These are phyloP conservation scores for Luffa acutangula DNA, from an alignment of 306 rosid species.

Conservation along the genomic window DNA sequence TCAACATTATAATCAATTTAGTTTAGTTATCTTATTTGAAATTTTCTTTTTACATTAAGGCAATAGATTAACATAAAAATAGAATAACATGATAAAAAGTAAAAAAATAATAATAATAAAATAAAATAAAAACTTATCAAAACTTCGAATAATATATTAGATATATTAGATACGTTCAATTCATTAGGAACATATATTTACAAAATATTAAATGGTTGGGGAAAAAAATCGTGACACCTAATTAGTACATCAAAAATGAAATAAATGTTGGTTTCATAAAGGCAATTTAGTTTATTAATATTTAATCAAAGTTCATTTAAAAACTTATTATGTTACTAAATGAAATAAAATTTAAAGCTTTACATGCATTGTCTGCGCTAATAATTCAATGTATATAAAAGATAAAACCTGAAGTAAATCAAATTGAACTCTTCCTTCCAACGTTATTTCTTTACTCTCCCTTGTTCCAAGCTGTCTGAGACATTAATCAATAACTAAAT, in stretches of 20 bases:
- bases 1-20: background rate
- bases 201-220: background rate
- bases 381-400: background rate
- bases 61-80: background rate
- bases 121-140: background rate
- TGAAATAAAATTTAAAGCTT: background rate
- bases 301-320: background rate
- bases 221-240: background rate
- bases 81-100: background rate
- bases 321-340: background rate
- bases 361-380: background rate
- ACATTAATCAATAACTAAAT: constrained; percentile 17
- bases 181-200: background rate
- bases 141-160: background rate
- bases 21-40: background rate
- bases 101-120: too few relatives aligned
- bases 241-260: background rate
- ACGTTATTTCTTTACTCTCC: constrained; percentile 87
- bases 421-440: constrained; percentile 98
- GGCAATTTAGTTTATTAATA: background rate
- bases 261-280: background rate
- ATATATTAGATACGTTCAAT: background rate
- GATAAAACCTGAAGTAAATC: constrained; percentile 85
- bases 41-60: background rate
- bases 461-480: constrained; percentile 86